These are phyloP conservation scores for Blastobotrys malaysiensis DNA, from an alignment of 1,139 yeast species.

Conservation along the genomic window DNA sequence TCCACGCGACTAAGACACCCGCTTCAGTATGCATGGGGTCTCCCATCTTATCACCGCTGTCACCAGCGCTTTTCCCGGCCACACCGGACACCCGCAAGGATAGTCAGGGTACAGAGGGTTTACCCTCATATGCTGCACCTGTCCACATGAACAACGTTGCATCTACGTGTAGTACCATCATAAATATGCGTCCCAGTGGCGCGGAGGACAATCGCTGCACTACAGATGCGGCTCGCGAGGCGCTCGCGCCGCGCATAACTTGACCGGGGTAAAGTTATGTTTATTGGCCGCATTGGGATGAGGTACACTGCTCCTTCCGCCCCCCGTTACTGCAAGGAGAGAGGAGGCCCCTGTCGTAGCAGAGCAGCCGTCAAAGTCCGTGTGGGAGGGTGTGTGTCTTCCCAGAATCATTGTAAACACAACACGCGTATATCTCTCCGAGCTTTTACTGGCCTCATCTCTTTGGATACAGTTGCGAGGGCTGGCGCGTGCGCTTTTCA, in stretches of 20 bases:
- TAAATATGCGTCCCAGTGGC: background rate
- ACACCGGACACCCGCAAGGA: background rate
- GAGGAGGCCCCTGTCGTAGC: background rate
- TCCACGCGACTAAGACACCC: background rate
- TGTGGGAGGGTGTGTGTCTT: background rate
- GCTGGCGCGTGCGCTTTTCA: constrained; percentile 1
- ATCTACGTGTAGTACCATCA: background rate
- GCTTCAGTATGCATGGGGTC: background rate
- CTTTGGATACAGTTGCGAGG: background rate
- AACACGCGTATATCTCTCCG: constrained; percentile 1
- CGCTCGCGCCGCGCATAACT: background rate
- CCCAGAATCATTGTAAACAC: background rate
- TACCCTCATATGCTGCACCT: background rate
- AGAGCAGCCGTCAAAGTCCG: background rate
- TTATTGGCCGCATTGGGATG: background rate
- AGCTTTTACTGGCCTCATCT: constrained; percentile 2
- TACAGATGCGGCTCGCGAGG: background rate
- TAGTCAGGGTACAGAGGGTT: background rate
- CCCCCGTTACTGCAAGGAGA: background rate
- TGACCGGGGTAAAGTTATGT: background rate
- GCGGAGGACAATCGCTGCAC: background rate
- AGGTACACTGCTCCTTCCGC: background rate
- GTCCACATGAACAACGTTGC: background rate
- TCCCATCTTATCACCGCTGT: background rate
- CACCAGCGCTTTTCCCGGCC: background rate